These are phyloP conservation scores for Massariosphaeria phaeospora DNA, from an alignment of 495 filamentous ascomycete genomes.

Conservation along the genomic window DNA sequence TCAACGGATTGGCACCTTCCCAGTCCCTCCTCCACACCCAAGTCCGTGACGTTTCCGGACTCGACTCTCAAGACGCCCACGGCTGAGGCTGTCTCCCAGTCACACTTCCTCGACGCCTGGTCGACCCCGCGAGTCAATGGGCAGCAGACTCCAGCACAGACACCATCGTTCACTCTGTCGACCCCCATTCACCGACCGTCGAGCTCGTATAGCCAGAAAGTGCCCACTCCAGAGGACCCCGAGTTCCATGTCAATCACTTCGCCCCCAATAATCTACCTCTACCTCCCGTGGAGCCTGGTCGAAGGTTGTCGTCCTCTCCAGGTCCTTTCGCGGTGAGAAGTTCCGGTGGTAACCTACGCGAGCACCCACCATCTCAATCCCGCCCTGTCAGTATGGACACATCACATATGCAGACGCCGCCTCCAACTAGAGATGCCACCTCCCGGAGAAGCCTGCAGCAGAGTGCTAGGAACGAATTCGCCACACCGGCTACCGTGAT, in stretches of 20 bases:
- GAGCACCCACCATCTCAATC: slow-evolving; percentile 34
- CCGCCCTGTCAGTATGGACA: slow-evolving; percentile 43
- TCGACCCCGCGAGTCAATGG: slow-evolving; percentile 38
- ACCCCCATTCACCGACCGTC: slow-evolving; percentile 33
- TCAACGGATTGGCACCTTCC: slow-evolving; percentile 41
- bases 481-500: slow-evolving; percentile 39
- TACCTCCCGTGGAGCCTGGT: slow-evolving; percentile 56
- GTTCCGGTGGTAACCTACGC: slow-evolving; percentile 23
- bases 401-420: slow-evolving; percentile 60
- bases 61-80: slow-evolving; percentile 37
- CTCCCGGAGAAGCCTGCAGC: slow-evolving; percentile 39
- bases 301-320: slow-evolving; percentile 55
- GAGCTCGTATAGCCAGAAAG: slow-evolving; percentile 27
- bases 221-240: slow-evolving; percentile 31
- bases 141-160: slow-evolving; percentile 37
- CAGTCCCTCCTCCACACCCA: slow-evolving; percentile 40
- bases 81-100: slow-evolving; percentile 28
- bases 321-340: slow-evolving; percentile 44
- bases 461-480: slow-evolving; percentile 33
- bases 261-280: slow-evolving; percentile 48
- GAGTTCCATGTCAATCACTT: slow-evolving; percentile 53
- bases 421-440: slow-evolving; percentile 58
- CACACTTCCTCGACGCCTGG: slow-evolving; percentile 43
- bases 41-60: slow-evolving; percentile 32
- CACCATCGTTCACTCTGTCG: slow-evolving; percentile 30